Evolutionary conservation across 129 eudicot species (phyloP), one percentile per base, ranked within the genome.

Genomic region (Pulicaria dysenterica): DNA sequence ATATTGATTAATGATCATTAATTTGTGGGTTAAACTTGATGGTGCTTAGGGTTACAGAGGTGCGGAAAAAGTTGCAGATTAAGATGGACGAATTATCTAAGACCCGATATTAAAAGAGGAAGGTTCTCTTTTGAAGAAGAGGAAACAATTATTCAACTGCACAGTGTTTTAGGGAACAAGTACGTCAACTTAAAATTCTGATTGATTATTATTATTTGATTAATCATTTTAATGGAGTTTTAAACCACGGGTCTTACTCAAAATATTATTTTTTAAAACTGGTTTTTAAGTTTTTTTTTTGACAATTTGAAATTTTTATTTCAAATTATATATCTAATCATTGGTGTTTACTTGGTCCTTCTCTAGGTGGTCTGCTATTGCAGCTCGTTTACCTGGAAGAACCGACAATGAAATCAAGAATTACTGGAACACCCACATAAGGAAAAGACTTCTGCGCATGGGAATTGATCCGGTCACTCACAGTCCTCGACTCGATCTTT

Each of bases 31-130:
- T 61, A 11, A 38, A 59, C 34, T 78, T 73, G 14, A 34, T 58
- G 40, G 7, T 58, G 59, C 36, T 34, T 53, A 92, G 98, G 96
- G 36, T 85, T 92, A 59, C 88, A 83, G 38, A 86, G 98, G 58
- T 92, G 98, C 73, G 98, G 98, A 69, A 92, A 92, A 80, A 92
- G 98, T 44, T 92, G 98, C 58, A 79, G 98, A 24, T 85, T 92
- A 55, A 82, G 98, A 19, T 92, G 98, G 98, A 92, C 95, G 0
- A 92, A 92, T 72, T 92, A 89, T 79, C 70, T 92, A 17, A 79
- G 97, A 57, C 97, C 97, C 4, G 97, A 89, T 65, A 89, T 92
- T 69, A 92, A 88, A 67, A 89, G 94, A 76, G 96, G 97, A 54
- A 80, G 86, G 68, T 92, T 92, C 49, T 77, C 96, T 62, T 75